Percentiles rank a stretch among this genome's conserved stretches.
These are phyloP conservation scores for Myxozyma melibiosi DNA, from an alignment of 805 yeast genomes.

Conservation along the genomic window DNA sequence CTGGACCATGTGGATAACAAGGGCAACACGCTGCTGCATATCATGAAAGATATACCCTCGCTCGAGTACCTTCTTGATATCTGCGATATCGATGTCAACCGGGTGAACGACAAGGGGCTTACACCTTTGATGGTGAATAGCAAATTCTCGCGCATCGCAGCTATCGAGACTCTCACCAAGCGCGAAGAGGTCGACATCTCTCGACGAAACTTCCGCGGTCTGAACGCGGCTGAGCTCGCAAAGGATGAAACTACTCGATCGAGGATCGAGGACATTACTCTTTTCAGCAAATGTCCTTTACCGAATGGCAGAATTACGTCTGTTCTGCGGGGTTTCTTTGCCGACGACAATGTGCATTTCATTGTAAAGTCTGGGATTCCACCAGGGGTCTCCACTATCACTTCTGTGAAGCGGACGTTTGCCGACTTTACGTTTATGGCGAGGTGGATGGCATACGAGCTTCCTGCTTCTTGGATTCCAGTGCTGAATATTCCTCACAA, in stretches of 20 bases:
- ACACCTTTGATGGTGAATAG: constrained; percentile 75
- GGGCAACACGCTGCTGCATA: constrained; percentile 79
- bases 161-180: constrained; percentile 53
- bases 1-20: constrained; percentile 68
- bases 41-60: constrained; percentile 53
- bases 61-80: constrained; percentile 47
- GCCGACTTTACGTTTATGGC: constrained; percentile 42
- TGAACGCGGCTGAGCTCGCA: constrained; percentile 43
- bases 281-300: constrained; percentile 25
- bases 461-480: constrained; percentile 46
- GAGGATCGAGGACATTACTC: constrained; percentile 34
- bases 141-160: constrained; percentile 66
- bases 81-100: constrained; percentile 58
- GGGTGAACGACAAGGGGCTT: constrained; percentile 56
- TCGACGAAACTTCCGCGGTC: constrained; percentile 38
- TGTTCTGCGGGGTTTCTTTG: constrained; percentile 33
- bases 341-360: constrained; percentile 35
- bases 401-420: constrained; percentile 39
- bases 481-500: constrained; percentile 36
- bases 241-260: constrained; percentile 36
- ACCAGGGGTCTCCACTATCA: constrained; percentile 23
- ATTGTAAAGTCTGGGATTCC: constrained; percentile 33
- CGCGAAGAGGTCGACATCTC: constrained; percentile 54
- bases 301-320: constrained; percentile 31
- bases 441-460: constrained; percentile 41